A percentile compares a stretch with the other conserved stretches of the same genome.
phyloP scores from a whole-genome alignment of 108 stramenopile genomes.

The Nitzschia palea region DNA sequence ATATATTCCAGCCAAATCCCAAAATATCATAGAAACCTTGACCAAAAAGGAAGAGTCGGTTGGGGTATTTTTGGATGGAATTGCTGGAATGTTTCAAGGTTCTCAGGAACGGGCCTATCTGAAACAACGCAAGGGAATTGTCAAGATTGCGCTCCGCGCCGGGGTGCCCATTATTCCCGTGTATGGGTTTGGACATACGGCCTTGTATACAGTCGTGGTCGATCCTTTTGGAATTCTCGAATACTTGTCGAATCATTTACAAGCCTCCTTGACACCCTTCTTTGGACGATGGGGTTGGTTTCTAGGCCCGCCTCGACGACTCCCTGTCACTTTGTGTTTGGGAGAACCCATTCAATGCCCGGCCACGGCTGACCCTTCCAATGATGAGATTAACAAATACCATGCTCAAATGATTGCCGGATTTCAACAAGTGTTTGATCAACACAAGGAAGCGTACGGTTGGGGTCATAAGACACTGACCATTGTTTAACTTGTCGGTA shows the following conservation, averaged over 20 bases:
- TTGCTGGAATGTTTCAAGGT: conserved; percentile 68
- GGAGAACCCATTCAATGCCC: conserved; percentile 65
- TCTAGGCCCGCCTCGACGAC: conserved; percentile 56
- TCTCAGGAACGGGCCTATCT: conserved; percentile 48
- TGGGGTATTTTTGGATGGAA: conserved; percentile 70
- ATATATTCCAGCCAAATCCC: conserved; percentile 70
- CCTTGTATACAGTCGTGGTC: conserved; percentile 49
- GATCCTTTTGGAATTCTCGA: conserved; percentile 71
- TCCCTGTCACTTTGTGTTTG: conserved; percentile 48
- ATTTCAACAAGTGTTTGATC: conserved; percentile 56
- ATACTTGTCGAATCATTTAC: conserved; percentile 32
- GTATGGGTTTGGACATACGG: conserved; percentile 69
- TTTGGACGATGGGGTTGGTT: conserved; percentile 70
- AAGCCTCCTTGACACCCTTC: conserved; percentile 51
- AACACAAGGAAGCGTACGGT: conserved; percentile 60
- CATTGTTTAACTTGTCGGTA: conserved; percentile 24
- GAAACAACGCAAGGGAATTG: conserved; percentile 62
- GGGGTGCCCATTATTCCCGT: conserved; percentile 64
- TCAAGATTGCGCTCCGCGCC: conserved; percentile 65
- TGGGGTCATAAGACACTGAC: conserved; percentile 14
- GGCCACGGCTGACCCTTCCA: conserved; percentile 48
- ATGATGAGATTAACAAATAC: conserved; percentile 60
- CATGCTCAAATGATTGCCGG: conserved; percentile 52
- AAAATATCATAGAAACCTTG: conserved; percentile 53
- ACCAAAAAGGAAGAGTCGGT: conserved; percentile 66